Conservation (phyloP, 805 yeast species). For the Pichia scutulata region DNA sequence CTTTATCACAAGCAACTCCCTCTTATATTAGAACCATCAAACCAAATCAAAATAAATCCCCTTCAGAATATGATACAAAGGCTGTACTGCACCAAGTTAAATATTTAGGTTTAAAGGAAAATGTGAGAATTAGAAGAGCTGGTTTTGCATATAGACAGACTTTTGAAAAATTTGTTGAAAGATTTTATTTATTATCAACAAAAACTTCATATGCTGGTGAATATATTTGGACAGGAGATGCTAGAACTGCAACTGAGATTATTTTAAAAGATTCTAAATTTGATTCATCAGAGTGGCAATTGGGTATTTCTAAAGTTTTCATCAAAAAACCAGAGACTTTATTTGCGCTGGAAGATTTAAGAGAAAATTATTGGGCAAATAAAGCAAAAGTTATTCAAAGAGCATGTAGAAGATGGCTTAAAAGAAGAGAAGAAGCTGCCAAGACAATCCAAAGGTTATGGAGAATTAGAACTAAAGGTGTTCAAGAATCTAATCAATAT, state of each 20-base stretch:
- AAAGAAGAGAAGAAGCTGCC: slow-evolving; percentile 82
- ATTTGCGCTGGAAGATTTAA: slow-evolving; percentile 90
- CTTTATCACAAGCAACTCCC: slow-evolving; percentile 85
- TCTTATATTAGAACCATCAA: slow-evolving; percentile 96
- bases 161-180: slow-evolving; percentile 90
- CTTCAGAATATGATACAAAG: slow-evolving; percentile 78
- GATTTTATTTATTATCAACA: slow-evolving; percentile 82
- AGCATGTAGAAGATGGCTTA: slow-evolving; percentile 84
- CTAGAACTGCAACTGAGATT: slow-evolving; percentile 42
- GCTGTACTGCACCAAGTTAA: slow-evolving; percentile 95
- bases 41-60: slow-evolving; percentile 89
- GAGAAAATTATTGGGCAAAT: slow-evolving; percentile 95
- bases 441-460: slow-evolving; percentile 72
- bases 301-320: slow-evolving; percentile 88
- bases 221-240: slow-evolving; percentile 51
- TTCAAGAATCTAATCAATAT: slow-evolving; percentile 42
- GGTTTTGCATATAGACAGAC: slow-evolving; percentile 98
- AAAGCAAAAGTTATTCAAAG: slow-evolving; percentile 98
- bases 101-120: slow-evolving; percentile 91
- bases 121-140: slow-evolving; percentile 95
- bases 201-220: slow-evolving; percentile 88
- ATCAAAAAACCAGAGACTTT: slow-evolving; percentile 95
- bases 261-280: slow-evolving; percentile 52
- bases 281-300: slow-evolving; percentile 75
- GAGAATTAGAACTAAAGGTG: slow-evolving; percentile 70